These are phyloP conservation scores for Chenopodium album DNA, from an alignment of 148 eudicot genomes.

Conservation along the genomic window DNA sequence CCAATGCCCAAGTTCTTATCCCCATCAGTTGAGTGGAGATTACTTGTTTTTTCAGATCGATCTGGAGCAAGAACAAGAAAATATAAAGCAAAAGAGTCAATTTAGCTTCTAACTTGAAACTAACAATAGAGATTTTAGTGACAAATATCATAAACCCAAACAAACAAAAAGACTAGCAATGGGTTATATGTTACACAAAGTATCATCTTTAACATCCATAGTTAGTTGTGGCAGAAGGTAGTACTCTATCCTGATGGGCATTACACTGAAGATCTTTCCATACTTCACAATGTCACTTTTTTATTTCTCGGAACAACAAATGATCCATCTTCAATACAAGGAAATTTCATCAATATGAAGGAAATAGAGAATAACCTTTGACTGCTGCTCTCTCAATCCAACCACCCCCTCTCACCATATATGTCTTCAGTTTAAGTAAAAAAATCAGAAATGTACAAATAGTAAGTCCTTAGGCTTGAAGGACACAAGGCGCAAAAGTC, in stretches of 20 bases:
- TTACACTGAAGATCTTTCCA: not conserved
- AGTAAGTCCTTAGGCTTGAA: no score
- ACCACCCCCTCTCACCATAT: not conserved
- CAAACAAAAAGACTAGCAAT: no score
- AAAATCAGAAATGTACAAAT: no score
- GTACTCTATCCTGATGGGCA: not conserved
- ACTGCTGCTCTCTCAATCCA: not conserved
- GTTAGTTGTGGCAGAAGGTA: not conserved
- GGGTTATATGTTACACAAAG: not conserved
- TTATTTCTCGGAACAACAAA: not conserved
- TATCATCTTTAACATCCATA: not conserved
- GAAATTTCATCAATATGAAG: not conserved
- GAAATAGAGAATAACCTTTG: not conserved
- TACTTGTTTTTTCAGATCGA: slow-evolving; percentile 47
- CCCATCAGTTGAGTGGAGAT: slow-evolving; percentile 46
- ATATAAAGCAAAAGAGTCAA: slow-evolving; percentile 9
- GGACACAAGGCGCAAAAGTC: no score
- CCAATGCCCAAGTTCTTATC: slow-evolving; percentile 45
- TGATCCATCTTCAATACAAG: no score
- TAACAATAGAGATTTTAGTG: not conserved
- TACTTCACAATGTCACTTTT: not conserved
- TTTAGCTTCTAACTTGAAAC: not conserved
- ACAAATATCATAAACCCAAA: not conserved
- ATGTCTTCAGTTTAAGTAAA: no score
- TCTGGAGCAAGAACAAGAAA: slow-evolving; percentile 35